phyloP scores from a whole-genome alignment of 2,329 filamentous ascomycete genomes.

The Colletotrichum destructivum region DNA sequence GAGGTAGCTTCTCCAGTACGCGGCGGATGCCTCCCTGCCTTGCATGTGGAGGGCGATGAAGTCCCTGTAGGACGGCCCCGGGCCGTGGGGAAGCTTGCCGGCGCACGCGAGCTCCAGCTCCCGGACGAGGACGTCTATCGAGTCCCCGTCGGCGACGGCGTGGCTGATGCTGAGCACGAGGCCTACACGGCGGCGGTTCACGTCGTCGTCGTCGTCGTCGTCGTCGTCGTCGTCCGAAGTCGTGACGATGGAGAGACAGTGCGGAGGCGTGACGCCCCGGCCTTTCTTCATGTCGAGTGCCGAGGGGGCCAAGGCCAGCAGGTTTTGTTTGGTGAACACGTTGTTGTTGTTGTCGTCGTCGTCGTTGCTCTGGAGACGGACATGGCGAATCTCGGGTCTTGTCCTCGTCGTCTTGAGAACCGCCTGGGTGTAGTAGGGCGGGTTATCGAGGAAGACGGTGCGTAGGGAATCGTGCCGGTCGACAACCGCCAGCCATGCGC shows the following conservation, averaged over 20 bases:
- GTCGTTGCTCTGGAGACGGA: no score
- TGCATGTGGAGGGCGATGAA: constrained; percentile 43
- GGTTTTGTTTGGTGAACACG: no score
- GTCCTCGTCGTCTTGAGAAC: neutral
- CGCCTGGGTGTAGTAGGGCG: constrained; percentile 33
- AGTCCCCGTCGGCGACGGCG: constrained; percentile 52
- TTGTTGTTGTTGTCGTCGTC: no score
- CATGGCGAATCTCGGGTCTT: neutral
- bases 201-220: neutral
- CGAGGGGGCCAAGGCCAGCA: no score
- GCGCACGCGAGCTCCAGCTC: constrained; percentile 49
- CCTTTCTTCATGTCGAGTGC: no score
- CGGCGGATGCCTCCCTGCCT: constrained; percentile 38
- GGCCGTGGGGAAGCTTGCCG: constrained; percentile 16
- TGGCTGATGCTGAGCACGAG: constrained; percentile 47
- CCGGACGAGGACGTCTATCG: constrained; percentile 48
- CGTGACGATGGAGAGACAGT: constrained; percentile 6
- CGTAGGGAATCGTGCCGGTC: constrained; percentile 50
- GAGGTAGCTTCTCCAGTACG: constrained; percentile 49
- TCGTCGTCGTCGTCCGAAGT: no score
- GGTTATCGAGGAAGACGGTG: constrained; percentile 52
- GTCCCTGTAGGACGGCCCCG: constrained; percentile 24
- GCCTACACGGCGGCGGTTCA: neutral
- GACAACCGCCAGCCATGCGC: constrained; percentile 48
- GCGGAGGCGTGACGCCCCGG: neutral